Base-by-base conservation (phyloP, 2,329 filamentous ascomycete species). In the Dryadomyces quercus-mongolicae region DNA sequence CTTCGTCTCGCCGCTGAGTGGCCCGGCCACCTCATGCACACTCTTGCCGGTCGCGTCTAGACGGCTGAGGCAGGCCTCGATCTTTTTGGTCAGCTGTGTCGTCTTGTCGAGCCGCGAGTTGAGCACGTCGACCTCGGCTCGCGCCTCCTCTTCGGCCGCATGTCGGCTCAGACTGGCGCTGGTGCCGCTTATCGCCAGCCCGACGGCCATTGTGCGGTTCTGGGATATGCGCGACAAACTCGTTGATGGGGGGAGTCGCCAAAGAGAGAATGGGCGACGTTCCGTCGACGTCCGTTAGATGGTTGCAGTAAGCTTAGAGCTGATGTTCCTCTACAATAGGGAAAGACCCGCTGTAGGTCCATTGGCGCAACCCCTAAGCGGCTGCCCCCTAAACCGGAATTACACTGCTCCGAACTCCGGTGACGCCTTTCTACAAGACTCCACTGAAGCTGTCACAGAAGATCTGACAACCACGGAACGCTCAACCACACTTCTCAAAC, bases 31-130 rank as follows among this genome's bases (percentile, higher is more conserved):
- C 65, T 95, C 88, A 63, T 89, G 85, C 20, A 97, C 90, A 57
- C 86, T 91, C 70, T 90, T 89, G 18, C 92, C 93, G 53, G 88
- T 94, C 42, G 85, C 82, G 63, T 97, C 90, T 38, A 98, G 76
- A 54, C 91, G 81, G 42, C 82, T 80, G 61, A 96, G 77, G 52
- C 88, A 95, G 31, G 87, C 85, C 69, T 95, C 87, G 54, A 98
- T 96, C 74, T 95, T 95, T 74, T 93, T 95, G 36, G 90, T 95
- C 66, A 97, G 78, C 65, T 89, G 82, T 57, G 90, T 86, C 62
- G 94, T 94, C 77, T 95, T 97, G 62, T 94, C 89, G 58, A 97
- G 81, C 43, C 82, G 76, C 53, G 82, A 85, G 62, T 84, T 85
- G 49, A 86, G 72, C 34, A 86, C 82, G 60, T 86, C 82, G 54